Percentiles rank a stretch among this genome's conserved stretches.
These are phyloP conservation scores for Gentiana dahurica DNA, from an alignment of 257 asterid genomes.

Conservation along the genomic window DNA sequence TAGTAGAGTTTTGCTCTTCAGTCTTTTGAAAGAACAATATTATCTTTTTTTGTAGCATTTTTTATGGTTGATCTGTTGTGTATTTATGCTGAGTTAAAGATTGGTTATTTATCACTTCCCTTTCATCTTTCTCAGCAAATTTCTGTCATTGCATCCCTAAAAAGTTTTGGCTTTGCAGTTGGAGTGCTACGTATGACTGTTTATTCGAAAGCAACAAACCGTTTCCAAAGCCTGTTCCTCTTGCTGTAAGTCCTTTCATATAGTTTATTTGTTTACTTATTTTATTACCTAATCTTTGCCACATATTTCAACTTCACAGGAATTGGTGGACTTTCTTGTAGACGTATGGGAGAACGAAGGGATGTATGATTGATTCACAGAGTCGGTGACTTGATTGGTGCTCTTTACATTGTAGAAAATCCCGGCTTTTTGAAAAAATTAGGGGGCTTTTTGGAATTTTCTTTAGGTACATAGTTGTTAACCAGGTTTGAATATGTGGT, in stretches of 20 bases:
- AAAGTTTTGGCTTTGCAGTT: constrained; percentile 53
- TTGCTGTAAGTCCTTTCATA: constrained; percentile 43
- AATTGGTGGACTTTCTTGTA: constrained; percentile 76
- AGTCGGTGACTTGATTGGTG: background rate
- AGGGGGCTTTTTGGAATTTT: background rate
- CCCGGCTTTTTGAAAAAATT: background rate
- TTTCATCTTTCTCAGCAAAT: constrained; percentile 6
- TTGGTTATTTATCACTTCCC: constrained; percentile 6
- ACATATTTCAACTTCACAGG: constrained; percentile 32
- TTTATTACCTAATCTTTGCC: constrained; percentile 7
- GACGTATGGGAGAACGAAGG: constrained; percentile 86
- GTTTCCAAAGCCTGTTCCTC: constrained; percentile 65
- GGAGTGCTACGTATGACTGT: constrained; percentile 78
- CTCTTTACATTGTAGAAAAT: constrained; percentile 1
- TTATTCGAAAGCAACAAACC: constrained; percentile 75
- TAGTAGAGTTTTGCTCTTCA: background rate
- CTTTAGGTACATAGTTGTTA: too few species aligned
- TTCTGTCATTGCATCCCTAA: constrained; percentile 20
- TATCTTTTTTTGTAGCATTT: constrained; percentile 1
- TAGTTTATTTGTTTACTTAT: background rate
- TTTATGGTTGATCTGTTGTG: background rate
- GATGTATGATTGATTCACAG: constrained; percentile 40
- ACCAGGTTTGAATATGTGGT: too few species aligned
- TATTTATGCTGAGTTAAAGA: background rate
- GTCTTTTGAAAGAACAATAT: background rate